Conservation (phyloP, 495 filamentous ascomycete species). For the Xylaria longipes region DNA sequence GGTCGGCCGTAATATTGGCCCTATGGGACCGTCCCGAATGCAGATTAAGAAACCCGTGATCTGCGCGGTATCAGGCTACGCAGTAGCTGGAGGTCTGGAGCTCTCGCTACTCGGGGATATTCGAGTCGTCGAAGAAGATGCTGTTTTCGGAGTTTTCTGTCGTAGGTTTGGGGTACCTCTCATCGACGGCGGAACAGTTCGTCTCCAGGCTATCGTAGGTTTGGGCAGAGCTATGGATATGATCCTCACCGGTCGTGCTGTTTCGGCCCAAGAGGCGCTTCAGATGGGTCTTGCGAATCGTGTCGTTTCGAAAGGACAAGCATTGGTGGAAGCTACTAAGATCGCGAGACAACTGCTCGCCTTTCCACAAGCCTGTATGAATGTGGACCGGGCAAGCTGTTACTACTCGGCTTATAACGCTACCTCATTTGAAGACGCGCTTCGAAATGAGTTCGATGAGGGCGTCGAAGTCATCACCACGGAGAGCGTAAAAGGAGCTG, state of each 20-base stretch:
- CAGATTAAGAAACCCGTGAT: background rate
- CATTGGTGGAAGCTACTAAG: background rate
- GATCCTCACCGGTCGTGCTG: background rate
- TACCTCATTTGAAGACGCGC: background rate
- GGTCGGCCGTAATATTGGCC: background rate
- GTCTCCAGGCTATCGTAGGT: background rate
- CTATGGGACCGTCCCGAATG: background rate
- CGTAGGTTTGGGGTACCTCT: background rate
- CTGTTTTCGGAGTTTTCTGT: background rate
- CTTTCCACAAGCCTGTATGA: background rate
- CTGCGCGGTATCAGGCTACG: background rate
- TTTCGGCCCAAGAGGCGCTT: background rate
- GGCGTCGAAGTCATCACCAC: background rate
- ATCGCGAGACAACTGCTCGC: background rate
- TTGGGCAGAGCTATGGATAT: background rate
- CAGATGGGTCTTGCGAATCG: slow-evolving; percentile 1
- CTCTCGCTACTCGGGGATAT: background rate
- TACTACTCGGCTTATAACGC: background rate
- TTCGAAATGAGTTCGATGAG: background rate
- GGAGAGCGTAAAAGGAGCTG: background rate
- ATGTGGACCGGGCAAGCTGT: background rate
- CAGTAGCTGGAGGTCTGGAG: background rate
- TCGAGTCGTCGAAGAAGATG: slow-evolving; percentile 1
- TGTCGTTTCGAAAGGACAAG: background rate
- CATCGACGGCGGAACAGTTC: background rate